These are phyloP conservation scores for Rhynchospora tenuis DNA, from an alignment of 176 grass and related monocot genomes.

Conservation along the genomic window DNA sequence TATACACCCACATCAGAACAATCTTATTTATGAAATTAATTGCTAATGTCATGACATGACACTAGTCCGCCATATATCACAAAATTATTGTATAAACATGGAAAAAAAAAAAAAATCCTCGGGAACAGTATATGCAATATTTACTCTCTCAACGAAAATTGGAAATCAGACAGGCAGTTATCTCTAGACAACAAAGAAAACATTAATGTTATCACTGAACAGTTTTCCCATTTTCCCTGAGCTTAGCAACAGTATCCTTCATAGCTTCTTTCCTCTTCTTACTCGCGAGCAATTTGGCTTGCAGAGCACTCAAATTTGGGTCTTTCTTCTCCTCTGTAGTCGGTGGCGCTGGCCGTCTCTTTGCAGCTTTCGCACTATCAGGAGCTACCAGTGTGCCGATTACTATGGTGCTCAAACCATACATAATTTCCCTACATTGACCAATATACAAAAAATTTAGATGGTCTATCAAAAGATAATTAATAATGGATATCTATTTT, in stretches of 20 bases:
- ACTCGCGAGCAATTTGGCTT: conserved; percentile 71
- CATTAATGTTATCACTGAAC: background rate
- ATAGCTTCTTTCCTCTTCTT: conserved; percentile 88
- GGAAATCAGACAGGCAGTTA: background rate
- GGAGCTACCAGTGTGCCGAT: conserved; percentile 32
- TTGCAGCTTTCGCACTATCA: conserved; percentile 41
- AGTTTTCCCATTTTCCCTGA: conserved; percentile 66
- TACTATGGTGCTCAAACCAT: conserved; percentile 33
- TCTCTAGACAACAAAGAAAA: background rate
- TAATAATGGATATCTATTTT: background rate
- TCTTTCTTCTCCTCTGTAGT: conserved; percentile 40
- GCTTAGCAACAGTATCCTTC: conserved; percentile 69
- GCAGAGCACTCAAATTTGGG: conserved; percentile 54
- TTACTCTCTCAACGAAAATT: background rate
- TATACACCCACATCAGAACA: no score
- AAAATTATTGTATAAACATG: no score
- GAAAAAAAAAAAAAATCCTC: no score
- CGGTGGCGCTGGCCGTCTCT: conserved; percentile 39
- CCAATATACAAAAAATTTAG: background rate
- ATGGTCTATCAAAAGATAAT: background rate
- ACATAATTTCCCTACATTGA: conserved; percentile 29
- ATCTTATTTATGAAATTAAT: no score
- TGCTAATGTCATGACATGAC: no score
- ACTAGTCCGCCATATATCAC: no score
- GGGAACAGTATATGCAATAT: background rate